Evolutionary conservation across 768 basidiomycete species (phyloP).

Genomic region (Cubamyces sp.): DNA sequence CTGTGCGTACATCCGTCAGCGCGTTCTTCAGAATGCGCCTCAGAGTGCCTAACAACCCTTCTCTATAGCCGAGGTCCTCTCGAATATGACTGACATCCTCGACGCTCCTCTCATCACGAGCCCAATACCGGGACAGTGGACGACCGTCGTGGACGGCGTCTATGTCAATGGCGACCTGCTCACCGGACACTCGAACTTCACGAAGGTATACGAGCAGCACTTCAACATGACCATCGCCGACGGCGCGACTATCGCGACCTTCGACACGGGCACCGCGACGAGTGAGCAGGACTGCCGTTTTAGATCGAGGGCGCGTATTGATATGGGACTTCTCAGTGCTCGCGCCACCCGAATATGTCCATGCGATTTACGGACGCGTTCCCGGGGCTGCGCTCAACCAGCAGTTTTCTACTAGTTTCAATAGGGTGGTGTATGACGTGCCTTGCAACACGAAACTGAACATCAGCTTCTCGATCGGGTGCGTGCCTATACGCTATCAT

Average conservation of each 20-base stretch:
- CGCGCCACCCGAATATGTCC: not conserved
- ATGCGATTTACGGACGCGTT: not conserved
- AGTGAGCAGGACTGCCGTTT: not conserved
- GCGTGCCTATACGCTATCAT: not conserved
- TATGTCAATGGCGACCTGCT: constrained; percentile 3
- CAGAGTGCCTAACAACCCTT: not conserved
- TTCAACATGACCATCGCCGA: not conserved
- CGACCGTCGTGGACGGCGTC: not conserved
- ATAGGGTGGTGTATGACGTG: not conserved
- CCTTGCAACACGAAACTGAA: constrained; percentile 6
- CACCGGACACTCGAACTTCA: not conserved
- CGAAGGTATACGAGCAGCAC: too few species aligned
- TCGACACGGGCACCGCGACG: not conserved
- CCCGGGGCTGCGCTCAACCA: not conserved
- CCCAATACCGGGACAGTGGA: not conserved
- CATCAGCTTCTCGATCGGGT: not conserved
- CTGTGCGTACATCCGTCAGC: not conserved
- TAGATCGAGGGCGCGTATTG: too few species aligned
- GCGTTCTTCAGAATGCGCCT: not conserved
- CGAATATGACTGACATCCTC: constrained; percentile 10
- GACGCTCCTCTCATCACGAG: constrained; percentile 9
- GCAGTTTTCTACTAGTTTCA: not conserved
- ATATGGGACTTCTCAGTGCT: not conserved
- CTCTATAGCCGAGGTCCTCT: constrained; percentile 13
- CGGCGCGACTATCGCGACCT: not conserved